Base-by-base conservation (phyloP, 305 asterid species). In the Fraxinus albicans region DNA sequence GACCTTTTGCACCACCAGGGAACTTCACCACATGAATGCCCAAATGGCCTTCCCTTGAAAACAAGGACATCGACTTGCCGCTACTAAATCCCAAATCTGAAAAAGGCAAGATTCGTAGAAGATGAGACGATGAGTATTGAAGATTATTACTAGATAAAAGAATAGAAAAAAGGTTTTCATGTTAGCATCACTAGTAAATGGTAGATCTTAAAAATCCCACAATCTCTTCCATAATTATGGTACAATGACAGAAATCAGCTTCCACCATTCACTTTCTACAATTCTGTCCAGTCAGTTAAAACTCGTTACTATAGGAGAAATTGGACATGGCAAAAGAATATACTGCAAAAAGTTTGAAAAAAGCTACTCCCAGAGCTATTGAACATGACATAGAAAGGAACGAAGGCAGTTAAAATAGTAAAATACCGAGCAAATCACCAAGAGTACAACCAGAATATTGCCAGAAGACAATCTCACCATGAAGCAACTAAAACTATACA, bases 11-110 rank as follows among this genome's bases (percentile, higher is more conserved):
- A 70, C 93, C 94, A 0, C 87, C 90, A 19, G 94, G 82, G 92
- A 93, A 96, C 79, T 90, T 96, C 82, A 92, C 92, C 19, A 86
- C 80, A 31, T 92, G 95, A 81, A 93, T 90, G 74, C 99, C 99
- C 78, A 88, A 84, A 89, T 92, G 98, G 77, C 99, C 99, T 73
- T 93, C 98, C 89, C 93, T 93, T 55, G 92, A 85, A 76, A 91
- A 91, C 87, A 96, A 80, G 79, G 99, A 88, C 92, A 87, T 93
- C 42, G 98, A 87, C 88, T 96, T 96, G 89, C 98, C 98, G 69
- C 90, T 90, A 53, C 82, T 60, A 83, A 89, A 87, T 76, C 99
- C 99, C 65, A 96, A 88, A 91, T 92, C 99, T 93, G 89, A 79
- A 87, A 77, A 88, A 85, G 15, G 87, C 75, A 87, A 83, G 82